Conservation (phyloP, 1,284 basidiomycete genomes). For the Neotropicomus parvogracilis region DNA sequence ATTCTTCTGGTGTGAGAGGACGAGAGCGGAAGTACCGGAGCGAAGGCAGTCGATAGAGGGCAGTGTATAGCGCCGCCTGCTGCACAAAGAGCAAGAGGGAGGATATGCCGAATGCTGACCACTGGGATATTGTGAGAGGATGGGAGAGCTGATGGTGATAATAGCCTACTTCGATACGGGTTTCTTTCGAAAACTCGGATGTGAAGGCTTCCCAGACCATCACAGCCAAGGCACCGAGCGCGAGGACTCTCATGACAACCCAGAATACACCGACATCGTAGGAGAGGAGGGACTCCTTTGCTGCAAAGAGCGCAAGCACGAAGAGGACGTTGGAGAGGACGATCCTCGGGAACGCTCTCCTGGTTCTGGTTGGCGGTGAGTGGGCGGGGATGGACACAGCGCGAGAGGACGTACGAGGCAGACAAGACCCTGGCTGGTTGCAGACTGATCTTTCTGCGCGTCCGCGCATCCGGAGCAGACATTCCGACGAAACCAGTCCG, state of each 20-base stretch:
- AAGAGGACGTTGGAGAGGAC: constrained; percentile 58
- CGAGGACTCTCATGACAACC: constrained; percentile 66
- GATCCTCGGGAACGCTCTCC: constrained; percentile 52
- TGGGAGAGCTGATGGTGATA: background rate
- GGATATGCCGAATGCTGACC: constrained; percentile 62
- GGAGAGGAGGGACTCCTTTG: constrained; percentile 61
- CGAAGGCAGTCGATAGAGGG: constrained; percentile 61
- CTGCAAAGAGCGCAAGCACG: constrained; percentile 56
- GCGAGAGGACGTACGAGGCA: constrained; percentile 48
- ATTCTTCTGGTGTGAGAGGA: background rate
- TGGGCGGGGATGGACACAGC: background rate
- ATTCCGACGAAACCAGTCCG: constrained; percentile 35
- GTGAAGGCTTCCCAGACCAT: constrained; percentile 55
- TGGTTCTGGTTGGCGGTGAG: constrained; percentile 25
- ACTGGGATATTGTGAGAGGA: constrained; percentile 41
- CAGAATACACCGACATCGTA: constrained; percentile 69
- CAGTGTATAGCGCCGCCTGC: constrained; percentile 57
- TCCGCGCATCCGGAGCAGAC: constrained; percentile 65
- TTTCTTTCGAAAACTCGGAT: constrained; percentile 49
- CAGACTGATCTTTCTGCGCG: constrained; percentile 62
- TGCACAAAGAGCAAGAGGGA: constrained; percentile 67
- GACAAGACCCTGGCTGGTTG: constrained; percentile 50
- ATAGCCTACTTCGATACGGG: constrained; percentile 54
- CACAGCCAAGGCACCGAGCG: constrained; percentile 58
- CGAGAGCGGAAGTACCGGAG: constrained; percentile 46